Conservation (phyloP, 805 yeast genomes). For the Yarrowia sp. region DNA sequence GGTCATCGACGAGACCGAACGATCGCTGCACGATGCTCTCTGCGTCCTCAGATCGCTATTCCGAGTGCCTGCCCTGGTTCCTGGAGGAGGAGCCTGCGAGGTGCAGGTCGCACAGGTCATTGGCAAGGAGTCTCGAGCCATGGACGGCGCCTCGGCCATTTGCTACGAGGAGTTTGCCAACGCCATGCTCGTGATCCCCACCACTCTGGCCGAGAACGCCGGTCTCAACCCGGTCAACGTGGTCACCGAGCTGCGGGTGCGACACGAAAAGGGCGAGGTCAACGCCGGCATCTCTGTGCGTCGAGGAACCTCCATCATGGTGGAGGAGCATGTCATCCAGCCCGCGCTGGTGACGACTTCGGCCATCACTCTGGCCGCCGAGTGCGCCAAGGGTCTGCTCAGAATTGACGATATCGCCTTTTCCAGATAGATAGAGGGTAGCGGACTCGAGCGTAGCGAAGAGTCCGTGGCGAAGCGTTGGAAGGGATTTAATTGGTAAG, state of each 20-base stretch:
- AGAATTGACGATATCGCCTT: constrained; percentile 97
- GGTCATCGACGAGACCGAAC: constrained; percentile 93
- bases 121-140: constrained; percentile 70
- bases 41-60: constrained; percentile 92
- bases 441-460: neutral
- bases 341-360: constrained; percentile 95
- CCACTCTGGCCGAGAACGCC: constrained; percentile 93
- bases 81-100: constrained; percentile 99
- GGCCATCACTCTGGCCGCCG: constrained; percentile 93
- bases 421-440: constrained; percentile 61
- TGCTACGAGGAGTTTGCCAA: constrained; percentile 92
- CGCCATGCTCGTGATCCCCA: constrained; percentile 91
- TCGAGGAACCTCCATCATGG: constrained; percentile 90
- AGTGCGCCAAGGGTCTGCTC: constrained; percentile 92
- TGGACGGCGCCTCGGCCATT: constrained; percentile 86
- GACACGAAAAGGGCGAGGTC: constrained; percentile 87
- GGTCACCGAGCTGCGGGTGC: constrained; percentile 88
- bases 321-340: constrained; percentile 94
- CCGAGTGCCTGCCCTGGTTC: constrained; percentile 85
- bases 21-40: constrained; percentile 96
- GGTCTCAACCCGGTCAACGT: constrained; percentile 91
- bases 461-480: neutral
- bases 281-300: constrained; percentile 97
- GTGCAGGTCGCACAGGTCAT: constrained; percentile 82
- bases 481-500: neutral